Base-by-base conservation (phyloP, 257 asterid genomes). In the Penstemon eatonii region DNA sequence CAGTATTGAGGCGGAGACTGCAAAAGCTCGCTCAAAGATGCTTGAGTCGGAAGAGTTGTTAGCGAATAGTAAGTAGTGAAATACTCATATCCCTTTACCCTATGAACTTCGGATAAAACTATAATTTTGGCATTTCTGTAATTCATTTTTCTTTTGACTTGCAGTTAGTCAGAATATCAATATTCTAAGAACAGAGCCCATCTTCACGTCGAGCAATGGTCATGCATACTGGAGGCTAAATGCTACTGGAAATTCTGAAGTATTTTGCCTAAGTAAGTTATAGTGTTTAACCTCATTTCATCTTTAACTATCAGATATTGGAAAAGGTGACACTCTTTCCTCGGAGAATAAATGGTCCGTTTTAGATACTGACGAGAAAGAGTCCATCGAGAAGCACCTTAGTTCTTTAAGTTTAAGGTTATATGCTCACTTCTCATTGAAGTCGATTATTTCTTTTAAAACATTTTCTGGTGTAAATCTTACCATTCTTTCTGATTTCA, bases 151-250 rank as follows among this genome's bases (percentile, higher is more conserved):
- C 57, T 63, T 63, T 13, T 52, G 44, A 10, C 11, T 63, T 76
- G 73, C 67, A 89, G 98, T 64, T 69, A 61, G 56, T 37, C 75
- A 56, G 71, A 73, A 40, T 53, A 70, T 85, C 45, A 81, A 78
- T 65, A 86, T 87, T 60, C 36, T 85, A 56, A 79, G 97, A 76
- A 69, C 65, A 52, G 78, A 79, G 71, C 87, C 86, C 10, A 41
- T 80, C 60, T 76, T 74, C 65, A 13, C 62, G 44, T 83, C 76
- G 44, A 6, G 8, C 43, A 75, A 75, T 75, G 96, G 95, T 50
- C 73, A 61, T 46, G 82, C 71, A 55, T 85, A 81, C 70, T 87
- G 97, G 97, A 84, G 79, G 70, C 76, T 86, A 40, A 82, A 78
- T 46, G 40, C 62, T 49, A 55, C 63, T 8, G 72, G 78, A 66